Evolutionary conservation across 345 rosid genomes (phyloP), one percentile per base, ranked within the genome.

Genomic region (Euclidium syriacum): DNA sequence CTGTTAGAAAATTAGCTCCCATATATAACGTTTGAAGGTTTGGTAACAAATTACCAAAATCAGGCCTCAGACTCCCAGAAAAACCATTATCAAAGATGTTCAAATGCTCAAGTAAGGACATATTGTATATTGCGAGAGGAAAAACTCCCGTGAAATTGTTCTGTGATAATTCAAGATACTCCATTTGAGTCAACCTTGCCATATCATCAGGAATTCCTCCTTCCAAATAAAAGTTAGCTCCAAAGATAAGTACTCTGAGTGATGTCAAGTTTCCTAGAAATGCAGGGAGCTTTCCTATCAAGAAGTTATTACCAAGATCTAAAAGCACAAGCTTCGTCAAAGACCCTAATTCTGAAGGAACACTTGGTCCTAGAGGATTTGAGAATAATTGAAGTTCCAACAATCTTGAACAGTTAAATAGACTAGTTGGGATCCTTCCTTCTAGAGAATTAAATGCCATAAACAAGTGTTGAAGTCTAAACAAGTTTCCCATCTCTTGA

Each of bases 61-160:
- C 50, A 17, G 50, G 50, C 50, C 50, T 44, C 3, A 44, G 24
- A 15, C 4, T 51, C 6, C 81, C 79, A 3, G 16, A 4, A 16
- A 80, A 16, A 0, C 22, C 14, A 4, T 17, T 44, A 1, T 1
- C 18, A 4, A 9, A 2, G 15, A 44, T 4, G 25, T 1, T 2
- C 8, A 44, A 44, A 44, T 11, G 6, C 24, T 4, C 50, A 44
- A 44, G 50, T 17, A 22, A 16, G 18, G 50, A 44, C 3, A 17
- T 2, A 17, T 44, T 44, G 25, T 44, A 44, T 0, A 78, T 23
- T 1, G 5, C 8, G 3, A 12, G 25, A n/a, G 50, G 50, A 44
- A 44, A 44, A 17, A 17, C 50, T 15, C 50, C 50, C 10, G 50
- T 15, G 7, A 44, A 44, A 3, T 17, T 17, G 18, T 44, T 44